These are phyloP conservation scores for Epichloe gansuensis DNA, from an alignment of 2,329 filamentous ascomycete genomes.

Conservation along the genomic window DNA sequence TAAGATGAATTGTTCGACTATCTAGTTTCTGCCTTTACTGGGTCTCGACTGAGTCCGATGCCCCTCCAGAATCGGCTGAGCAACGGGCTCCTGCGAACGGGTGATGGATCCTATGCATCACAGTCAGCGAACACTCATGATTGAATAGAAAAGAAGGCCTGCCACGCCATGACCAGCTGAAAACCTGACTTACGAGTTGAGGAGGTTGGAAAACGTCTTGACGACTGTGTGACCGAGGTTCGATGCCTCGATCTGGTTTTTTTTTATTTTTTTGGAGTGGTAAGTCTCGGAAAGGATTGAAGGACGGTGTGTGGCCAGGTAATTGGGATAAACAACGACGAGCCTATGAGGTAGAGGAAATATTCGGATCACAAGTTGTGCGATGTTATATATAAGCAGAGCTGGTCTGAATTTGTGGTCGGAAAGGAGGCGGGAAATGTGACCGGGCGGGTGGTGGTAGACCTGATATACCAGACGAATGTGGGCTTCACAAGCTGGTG, in stretches of 20 bases:
- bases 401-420: background rate
- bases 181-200: slow-evolving; percentile 67
- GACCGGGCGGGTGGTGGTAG: background rate
- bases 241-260: slow-evolving; percentile 35
- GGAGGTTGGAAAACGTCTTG: slow-evolving; percentile 98
- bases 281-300: slow-evolving; percentile 5
- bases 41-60: slow-evolving; percentile 54
- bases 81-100: slow-evolving; percentile 94
- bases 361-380: background rate
- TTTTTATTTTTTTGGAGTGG: slow-evolving; percentile 1
- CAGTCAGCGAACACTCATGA: background rate
- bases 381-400: background rate
- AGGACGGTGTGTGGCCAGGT: background rate
- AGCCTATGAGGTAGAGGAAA: background rate
- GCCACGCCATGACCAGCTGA: background rate
- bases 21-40: slow-evolving; percentile 34
- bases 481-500: too few relatives aligned
- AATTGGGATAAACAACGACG: background rate
- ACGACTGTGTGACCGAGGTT: slow-evolving; percentile 50
- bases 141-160: background rate
- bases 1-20: slow-evolving; percentile 2
- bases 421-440: background rate
- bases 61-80: slow-evolving; percentile 74
- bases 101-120: slow-evolving; percentile 62
- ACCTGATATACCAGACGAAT: slow-evolving; percentile 1